Evolutionary conservation across 352 stramenopile species (phyloP), one percentile per base, ranked within the genome.

Genomic region (Thalassiosira allenii): DNA sequence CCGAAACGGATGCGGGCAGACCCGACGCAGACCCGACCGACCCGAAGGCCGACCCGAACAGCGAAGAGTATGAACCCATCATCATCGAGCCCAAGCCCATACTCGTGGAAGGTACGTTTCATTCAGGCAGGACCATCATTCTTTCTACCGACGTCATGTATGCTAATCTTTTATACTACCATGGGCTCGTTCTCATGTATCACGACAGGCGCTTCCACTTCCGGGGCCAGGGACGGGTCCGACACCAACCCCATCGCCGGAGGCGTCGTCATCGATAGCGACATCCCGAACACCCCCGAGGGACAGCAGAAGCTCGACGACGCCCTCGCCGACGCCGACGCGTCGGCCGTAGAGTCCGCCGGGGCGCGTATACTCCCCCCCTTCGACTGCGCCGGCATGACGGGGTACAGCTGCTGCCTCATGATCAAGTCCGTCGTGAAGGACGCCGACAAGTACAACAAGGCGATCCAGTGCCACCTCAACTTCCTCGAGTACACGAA

Each of bases 351-450:
- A 3, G 37, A 68, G 5, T 30, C 2, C 3, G 33, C 32, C 0
- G 64, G 64, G 29, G n/a, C 22, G 22, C 5, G 64, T 20, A 14
- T 0, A 1, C 22, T 74, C 3, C 11, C 12, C 17, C 59, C 59
- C 9, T 44, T 64, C 22, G 44, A 78, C 43, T 78, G 69, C 25
- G 0, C 23, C 5, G 69, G 69, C 20, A 34, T 78, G 47, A 71
- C 41, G 43, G 69, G 69, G 11, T 37, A 54, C 32, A 34, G 37
- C 27, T 78, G 69, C 57, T 78, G 69, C 37, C 44, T 78, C 6
- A 54, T 75, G 34, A 65, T 75, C 22, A 75, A 75, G 29, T 20
- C 8, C 49, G 8, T 20, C 9, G 20, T 54, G 14, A 25, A 30
- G 44, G 59, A 68, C 23, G 17, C n/a, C 14, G 59, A 68, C 34